Base-by-base conservation (phyloP, 2,329 filamentous ascomycete species). In the Leptographium galeiforme region DNA sequence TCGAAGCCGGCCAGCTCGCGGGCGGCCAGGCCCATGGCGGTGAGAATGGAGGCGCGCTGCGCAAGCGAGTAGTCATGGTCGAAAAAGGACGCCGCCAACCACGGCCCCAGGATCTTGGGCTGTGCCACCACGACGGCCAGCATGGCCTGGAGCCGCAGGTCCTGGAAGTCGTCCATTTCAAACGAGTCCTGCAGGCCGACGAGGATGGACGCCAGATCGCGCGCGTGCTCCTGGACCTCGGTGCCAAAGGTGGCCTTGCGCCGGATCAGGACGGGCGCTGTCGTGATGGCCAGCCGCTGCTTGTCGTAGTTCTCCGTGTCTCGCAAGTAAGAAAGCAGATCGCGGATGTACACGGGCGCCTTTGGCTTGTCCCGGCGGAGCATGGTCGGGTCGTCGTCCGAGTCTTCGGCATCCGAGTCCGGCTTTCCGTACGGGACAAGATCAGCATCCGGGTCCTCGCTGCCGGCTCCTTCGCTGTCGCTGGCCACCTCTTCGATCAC, bases 301-400 rank as follows among this genome's bases (percentile, higher is more conserved):
- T 83, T 82, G 60, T 97, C 90, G 60, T 89, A 88, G 59, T 85
- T 85, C 47, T 96, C 89, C 0, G 79, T 81, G 59, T 95, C 87
- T 49, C 87, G 78, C 3, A 98, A 74, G 62, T 84, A 90, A 8
- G 74, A 66, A 53, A 97, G 82, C 12, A 97, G 75, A 61, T 95
- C 89, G 47, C 89, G 82, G 56, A 96, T 85, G 62, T 97, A 97
- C 1, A 98, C 89, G 1, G 93, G 93, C 0, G 89, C 79, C 55
- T 79, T 85, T 25, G 85, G 79, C 61, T 93, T 96, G 66, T 93
- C 83, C 14, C 90, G 79, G 54, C 86, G 84, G 48, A 97, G 77
- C 18, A 95, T 72, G 0, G 89, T 95, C 6, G 93, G 84, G 61
- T 98, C 94, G 40, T 96, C 90, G 54, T 96, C 89, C 0, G 89